Conservation (phyloP, 1,139 yeast genomes). For the Nakaseomyces uthaithaninus region DNA sequence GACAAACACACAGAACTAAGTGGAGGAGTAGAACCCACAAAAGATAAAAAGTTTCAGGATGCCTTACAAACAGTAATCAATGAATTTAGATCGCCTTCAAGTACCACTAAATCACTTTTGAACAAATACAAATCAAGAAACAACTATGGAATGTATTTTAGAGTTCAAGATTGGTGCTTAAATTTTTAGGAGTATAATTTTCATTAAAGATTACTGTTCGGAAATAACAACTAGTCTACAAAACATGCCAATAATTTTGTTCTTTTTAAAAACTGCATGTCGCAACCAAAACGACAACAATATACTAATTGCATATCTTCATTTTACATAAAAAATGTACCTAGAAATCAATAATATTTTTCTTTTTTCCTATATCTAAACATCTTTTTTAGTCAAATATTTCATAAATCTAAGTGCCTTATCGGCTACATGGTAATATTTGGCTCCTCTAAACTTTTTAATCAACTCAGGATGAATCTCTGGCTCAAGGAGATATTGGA, state of each 20-base stretch:
- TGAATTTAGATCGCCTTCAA: constrained; percentile 19
- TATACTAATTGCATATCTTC: not conserved
- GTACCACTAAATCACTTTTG: constrained; percentile 24
- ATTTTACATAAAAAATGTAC: not conserved
- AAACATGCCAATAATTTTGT: too few relatives aligned
- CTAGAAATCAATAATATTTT: not conserved
- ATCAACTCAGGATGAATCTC: constrained; percentile 1
- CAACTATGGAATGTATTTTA: constrained; percentile 18
- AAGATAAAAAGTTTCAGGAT: constrained; percentile 2
- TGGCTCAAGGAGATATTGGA: constrained; percentile 4
- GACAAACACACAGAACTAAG: constrained; percentile 76
- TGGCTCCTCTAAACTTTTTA: not conserved
- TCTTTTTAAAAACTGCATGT: too few relatives aligned
- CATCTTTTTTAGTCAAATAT: not conserved
- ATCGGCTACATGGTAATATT: not conserved
- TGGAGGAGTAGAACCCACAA: constrained; percentile 46
- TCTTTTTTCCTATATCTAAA: not conserved
- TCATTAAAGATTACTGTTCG: too few relatives aligned
- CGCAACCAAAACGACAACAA: not conserved
- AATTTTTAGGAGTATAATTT: too few relatives aligned
- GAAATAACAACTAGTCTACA: too few relatives aligned
- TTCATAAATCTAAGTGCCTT: not conserved
- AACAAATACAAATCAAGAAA: constrained; percentile 23
- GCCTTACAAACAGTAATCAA: constrained; percentile 1
- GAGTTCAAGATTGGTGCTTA: constrained; percentile 16